Conservation (phyloP, 257 asterid genomes). For the Cordia subcordata region DNA sequence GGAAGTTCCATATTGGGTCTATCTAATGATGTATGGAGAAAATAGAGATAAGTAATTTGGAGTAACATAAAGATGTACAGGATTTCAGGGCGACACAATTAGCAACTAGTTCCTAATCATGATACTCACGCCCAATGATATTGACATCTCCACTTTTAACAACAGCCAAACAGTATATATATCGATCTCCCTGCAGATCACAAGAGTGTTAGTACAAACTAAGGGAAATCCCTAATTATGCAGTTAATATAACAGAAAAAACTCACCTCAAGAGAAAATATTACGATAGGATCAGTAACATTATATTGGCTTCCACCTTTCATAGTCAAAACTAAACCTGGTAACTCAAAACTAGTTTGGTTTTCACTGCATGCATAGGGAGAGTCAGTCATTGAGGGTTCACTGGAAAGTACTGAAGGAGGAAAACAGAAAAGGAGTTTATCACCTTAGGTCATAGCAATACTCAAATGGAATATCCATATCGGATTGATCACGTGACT, state of each 20-base stretch:
- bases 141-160: constrained; percentile 69
- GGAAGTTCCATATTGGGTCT: not conserved
- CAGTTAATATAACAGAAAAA: not conserved
- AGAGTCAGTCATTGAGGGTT: constrained; percentile 14
- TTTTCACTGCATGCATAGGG: constrained; percentile 42
- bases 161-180: constrained; percentile 68
- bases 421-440: not conserved
- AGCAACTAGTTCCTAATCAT: not conserved
- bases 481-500: constrained; percentile 49
- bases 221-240: constrained; percentile 5
- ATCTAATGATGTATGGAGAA: not conserved
- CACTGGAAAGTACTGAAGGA: constrained; percentile 1
- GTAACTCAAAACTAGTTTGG: constrained; percentile 38
- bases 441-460: constrained; percentile 71
- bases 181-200: constrained; percentile 40
- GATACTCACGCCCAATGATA: constrained; percentile 94
- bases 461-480: constrained; percentile 53
- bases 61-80: too few species aligned
- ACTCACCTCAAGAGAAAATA: constrained; percentile 47
- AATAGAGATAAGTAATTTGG: not conserved
- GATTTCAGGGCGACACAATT: too few species aligned
- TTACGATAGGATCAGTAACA: constrained; percentile 44
- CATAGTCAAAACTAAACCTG: constrained; percentile 72
- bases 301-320: constrained; percentile 59
- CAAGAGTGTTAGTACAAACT: constrained; percentile 18